Base-by-base conservation (phyloP, 2,329 filamentous ascomycete species). In the Pyricularia grisea region DNA sequence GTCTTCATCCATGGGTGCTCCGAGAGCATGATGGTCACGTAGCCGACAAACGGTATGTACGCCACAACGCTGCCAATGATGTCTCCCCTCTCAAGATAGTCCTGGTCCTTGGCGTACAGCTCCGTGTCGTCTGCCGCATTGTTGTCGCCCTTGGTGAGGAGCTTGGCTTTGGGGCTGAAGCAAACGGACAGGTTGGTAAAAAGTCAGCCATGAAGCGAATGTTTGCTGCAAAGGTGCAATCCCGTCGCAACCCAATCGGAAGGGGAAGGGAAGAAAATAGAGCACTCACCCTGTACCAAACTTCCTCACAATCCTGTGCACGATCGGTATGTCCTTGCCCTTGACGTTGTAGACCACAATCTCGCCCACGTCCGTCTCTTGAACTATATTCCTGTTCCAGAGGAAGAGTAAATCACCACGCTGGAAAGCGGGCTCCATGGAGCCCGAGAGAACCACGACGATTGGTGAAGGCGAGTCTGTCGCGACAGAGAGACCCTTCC, bases 1-100 rank as follows among this genome's bases (percentile, higher is more conserved):
- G 92, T 96, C 87, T 99, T 99, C 74, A 98, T 79, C 94, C 94
- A 98, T 6, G 95, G 95, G 77, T 99, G 90, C 79, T 99, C 95
- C 72, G 92, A 95, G 71, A 99, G 83, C 79, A 98, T 83, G 74
- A 99, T 99, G 1, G 95, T 99, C 65, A 98, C 94, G 77, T 98
- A 98, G 73, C 95, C 95, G 17, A 98, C 93, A 75, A 95, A 96
- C 0, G 95, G 95, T 69, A 98, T 89, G 78, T 96, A 99, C 55
- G 87, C 95, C 12, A 95, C 84, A 7, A 98, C 95, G 67, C 74
- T 97, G 65, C 95, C 95, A 69, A 99, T 92, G 69, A 99, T 94
- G 77, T 98, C 94, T 76, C 91, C 87, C 70, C 95, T 87, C 77
- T 91, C 89, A 65, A 99, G 84, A 78, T 92, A 97, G 76, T 92